These are phyloP conservation scores for Leptodontidium sp. DNA, from an alignment of 2,329 filamentous ascomycete species.

Conservation along the genomic window DNA sequence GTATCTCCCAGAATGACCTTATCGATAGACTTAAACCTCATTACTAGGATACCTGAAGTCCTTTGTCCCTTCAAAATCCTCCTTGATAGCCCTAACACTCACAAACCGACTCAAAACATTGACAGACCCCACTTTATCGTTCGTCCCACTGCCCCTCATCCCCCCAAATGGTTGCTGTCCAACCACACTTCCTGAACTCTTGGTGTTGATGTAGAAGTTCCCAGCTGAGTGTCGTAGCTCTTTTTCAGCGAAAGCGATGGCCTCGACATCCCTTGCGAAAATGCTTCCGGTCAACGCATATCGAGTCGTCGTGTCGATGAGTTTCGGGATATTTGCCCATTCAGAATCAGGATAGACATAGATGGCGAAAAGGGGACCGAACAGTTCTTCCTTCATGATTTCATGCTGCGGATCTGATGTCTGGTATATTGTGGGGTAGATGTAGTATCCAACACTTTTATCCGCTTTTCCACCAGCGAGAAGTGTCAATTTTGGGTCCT, in stretches of 20 bases:
- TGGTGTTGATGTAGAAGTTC: slow-evolving; percentile 88
- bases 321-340: slow-evolving; percentile 65
- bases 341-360: slow-evolving; percentile 81
- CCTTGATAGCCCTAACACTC: slow-evolving; percentile 73
- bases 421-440: slow-evolving; percentile 83
- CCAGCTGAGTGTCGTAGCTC: slow-evolving; percentile 75
- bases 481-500: slow-evolving; percentile 75
- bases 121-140: slow-evolving; percentile 75
- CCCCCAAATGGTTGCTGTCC: slow-evolving; percentile 78
- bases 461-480: slow-evolving; percentile 81
- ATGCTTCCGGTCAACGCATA: slow-evolving; percentile 81
- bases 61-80: slow-evolving; percentile 73
- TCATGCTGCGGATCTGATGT: slow-evolving; percentile 77
- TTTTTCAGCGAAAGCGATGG: slow-evolving; percentile 73
- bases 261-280: slow-evolving; percentile 74
- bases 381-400: slow-evolving; percentile 80
- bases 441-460: slow-evolving; percentile 80
- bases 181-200: slow-evolving; percentile 77
- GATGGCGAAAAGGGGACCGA: slow-evolving; percentile 77
- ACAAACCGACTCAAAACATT: slow-evolving; percentile 72
- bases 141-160: slow-evolving; percentile 72
- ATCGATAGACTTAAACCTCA: slow-evolving; percentile 51
- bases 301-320: slow-evolving; percentile 75
- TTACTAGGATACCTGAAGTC: slow-evolving; percentile 77
- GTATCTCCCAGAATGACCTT: no score